Conservation (phyloP, 768 basidiomycete species). For the Phlegmacium glaucopus region DNA sequence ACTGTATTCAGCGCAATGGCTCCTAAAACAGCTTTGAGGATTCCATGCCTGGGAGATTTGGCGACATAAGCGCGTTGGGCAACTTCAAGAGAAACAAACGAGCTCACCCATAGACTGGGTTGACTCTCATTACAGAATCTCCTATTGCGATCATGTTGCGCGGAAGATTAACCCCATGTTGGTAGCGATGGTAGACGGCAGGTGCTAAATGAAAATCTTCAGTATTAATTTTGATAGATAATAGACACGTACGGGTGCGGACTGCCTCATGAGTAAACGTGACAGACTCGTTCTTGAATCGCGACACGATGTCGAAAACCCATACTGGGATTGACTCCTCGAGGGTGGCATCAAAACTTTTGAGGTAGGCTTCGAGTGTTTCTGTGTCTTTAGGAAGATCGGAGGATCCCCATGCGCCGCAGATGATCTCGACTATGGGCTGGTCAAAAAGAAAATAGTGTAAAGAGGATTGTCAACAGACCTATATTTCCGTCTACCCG, state of each 20-base stretch:
- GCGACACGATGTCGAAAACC: neutral
- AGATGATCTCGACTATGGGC: neutral
- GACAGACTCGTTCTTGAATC: neutral
- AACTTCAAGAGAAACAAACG: neutral
- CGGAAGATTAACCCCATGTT: neutral
- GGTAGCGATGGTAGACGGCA: neutral
- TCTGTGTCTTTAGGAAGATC: neutral
- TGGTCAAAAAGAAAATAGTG: neutral
- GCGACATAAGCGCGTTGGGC: too few relatives aligned
- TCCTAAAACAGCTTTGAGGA: neutral
- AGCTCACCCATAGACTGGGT: neutral
- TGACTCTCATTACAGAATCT: neutral
- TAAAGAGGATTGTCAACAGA: neutral
- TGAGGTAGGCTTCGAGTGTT: neutral
- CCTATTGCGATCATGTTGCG: neutral
- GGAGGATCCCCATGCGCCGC: neutral
- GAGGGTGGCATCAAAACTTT: neutral
- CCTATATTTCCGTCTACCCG: neutral
- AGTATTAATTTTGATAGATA: neutral
- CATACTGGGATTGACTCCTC: neutral
- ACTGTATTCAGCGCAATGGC: neutral
- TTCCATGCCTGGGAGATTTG: neutral
- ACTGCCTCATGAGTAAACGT: neutral
- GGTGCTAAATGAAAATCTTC: neutral
- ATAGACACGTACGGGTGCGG: neutral